phyloP scores from a whole-genome alignment of 2,329 filamentous ascomycete genomes.

The Lasiodiplodia gonubiensis region DNA sequence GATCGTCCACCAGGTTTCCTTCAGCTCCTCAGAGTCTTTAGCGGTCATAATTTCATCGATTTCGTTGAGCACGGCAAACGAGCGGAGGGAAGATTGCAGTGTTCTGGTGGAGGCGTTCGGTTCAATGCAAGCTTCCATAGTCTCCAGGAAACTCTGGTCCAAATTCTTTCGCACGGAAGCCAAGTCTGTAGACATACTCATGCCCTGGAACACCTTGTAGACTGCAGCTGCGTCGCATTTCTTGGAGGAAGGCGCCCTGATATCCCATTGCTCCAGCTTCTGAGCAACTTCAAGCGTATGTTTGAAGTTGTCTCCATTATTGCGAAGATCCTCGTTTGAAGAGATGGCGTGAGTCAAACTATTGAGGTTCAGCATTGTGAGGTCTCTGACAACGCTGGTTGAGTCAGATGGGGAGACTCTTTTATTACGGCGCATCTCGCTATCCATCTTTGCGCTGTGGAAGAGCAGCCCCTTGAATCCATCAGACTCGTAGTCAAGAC shows the following conservation, averaged over 20 bases:
- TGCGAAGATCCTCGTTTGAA: constrained; percentile 67
- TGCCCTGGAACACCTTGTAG: constrained; percentile 80
- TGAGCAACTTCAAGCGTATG: constrained; percentile 80
- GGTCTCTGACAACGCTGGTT: constrained; percentile 73
- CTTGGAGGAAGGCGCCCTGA: constrained; percentile 71
- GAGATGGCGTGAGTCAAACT: constrained; percentile 83
- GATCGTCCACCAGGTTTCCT: constrained; percentile 67
- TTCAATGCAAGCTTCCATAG: constrained; percentile 47
- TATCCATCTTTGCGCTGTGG: constrained; percentile 88
- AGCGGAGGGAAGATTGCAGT: constrained; percentile 62
- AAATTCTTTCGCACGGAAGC: constrained; percentile 62
- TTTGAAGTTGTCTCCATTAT: constrained; percentile 65
- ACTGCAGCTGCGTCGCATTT: constrained; percentile 66
- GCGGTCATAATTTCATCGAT: constrained; percentile 77
- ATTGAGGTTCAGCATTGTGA: constrained; percentile 81
- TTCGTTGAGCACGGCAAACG: constrained; percentile 77
- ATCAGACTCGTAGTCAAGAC: constrained; percentile 87
- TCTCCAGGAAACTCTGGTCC: constrained; percentile 63
- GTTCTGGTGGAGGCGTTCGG: constrained; percentile 56
- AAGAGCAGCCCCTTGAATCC: constrained; percentile 88
- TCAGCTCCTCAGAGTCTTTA: constrained; percentile 64
- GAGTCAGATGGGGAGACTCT: constrained; percentile 64
- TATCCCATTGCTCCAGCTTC: constrained; percentile 88
- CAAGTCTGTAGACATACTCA: constrained; percentile 70
- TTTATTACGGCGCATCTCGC: constrained; percentile 70